Evolutionary conservation across 176 grass and related monocot species (phyloP), one percentile per base, ranked within the genome.

Genomic region (Lolium rigidum): DNA sequence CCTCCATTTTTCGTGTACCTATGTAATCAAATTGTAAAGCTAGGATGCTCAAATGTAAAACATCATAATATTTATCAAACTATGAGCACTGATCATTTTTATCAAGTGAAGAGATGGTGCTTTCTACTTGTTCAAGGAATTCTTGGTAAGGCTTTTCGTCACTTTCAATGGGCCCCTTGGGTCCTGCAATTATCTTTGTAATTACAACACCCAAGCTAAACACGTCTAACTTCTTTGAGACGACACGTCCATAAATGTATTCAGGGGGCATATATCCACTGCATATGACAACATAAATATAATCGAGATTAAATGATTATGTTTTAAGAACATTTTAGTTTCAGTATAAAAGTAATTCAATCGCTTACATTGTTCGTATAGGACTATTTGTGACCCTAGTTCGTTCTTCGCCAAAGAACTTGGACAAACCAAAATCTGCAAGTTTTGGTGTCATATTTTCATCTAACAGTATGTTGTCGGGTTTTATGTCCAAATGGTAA

Each of bases 181-280:
- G 64, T 0, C 64, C 64, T 67, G 64, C 64, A 67, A 67, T 67
- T 17, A 67, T 37, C 28, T 67, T 35, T 67, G 64, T 67, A 15
- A 67, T 67, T 15, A 67, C 26, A 37, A 67, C 64, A 9, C 64
- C 64, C 25, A 67, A 67, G 26, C 64, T 67, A 17, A 67, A 67
- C 4, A 68, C 3, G 9, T 61, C 58, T 24, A 4, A 24, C n/a
- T 61, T 61, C 9, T 61, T 61, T 2, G 58, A 60, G 57, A 67
- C 28, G 13, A 67, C 1, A 0, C 37, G 14, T 17, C 15, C 0
- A 67, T 16, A 67, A 17, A 67, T 7, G 28, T 35, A 67, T 67
- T 67, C 64, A 2, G 64, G 64, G 0, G 64, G 64, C 64, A 67
- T 37, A 28, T 67, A 67, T 35, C 64, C 64, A 17, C 64, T 67